Evolutionary conservation across 2,329 filamentous ascomycete species (phyloP).

Genomic region (Pseudonectria buxi): DNA sequence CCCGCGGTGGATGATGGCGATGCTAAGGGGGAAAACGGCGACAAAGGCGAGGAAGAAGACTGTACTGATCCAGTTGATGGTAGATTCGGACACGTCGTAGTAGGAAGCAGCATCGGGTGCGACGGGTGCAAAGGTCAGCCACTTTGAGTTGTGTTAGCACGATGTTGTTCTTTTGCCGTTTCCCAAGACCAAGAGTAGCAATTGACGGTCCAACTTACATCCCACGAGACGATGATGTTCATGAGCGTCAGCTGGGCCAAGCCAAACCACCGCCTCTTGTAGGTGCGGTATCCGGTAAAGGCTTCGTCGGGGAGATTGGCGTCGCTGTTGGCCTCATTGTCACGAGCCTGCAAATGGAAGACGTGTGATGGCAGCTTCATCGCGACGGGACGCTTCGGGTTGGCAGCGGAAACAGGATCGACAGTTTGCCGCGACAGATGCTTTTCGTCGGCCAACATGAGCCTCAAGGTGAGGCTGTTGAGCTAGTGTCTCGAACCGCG

Average conservation of each 20-base stretch:
- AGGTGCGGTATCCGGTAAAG: conserved; percentile 41
- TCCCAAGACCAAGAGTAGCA: no score
- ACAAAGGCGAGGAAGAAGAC: conserved; percentile 82
- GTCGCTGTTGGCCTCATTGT: conserved; percentile 11
- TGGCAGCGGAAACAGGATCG: conserved; percentile 12
- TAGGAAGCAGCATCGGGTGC: conserved; percentile 67
- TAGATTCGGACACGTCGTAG: conserved; percentile 66
- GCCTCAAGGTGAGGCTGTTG: conserved; percentile 2
- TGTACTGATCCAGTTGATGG: conserved; percentile 90
- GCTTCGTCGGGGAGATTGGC: conserved; percentile 21
- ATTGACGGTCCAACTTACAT: conserved; percentile 61
- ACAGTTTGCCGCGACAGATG: conserved; percentile 3
- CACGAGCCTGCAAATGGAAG: conserved; percentile 21
- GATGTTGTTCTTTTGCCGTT: conserved; percentile 2
- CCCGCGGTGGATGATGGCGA: conserved; percentile 73
- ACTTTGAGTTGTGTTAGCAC: conserved; percentile 40
- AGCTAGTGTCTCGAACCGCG: neutral
- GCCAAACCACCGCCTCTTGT: conserved; percentile 86
- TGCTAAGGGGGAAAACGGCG: conserved; percentile 60
- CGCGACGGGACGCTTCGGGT: conserved; percentile 25
- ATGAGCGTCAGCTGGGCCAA: conserved; percentile 75
- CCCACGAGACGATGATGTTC: conserved; percentile 93
- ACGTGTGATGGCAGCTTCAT: conserved; percentile 23
- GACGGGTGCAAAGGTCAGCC: conserved; percentile 86
- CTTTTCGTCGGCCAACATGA: conserved; percentile 3